These are phyloP conservation scores for Ceratocystis lukuohia DNA, from an alignment of 2,329 filamentous ascomycete species.

Conservation along the genomic window DNA sequence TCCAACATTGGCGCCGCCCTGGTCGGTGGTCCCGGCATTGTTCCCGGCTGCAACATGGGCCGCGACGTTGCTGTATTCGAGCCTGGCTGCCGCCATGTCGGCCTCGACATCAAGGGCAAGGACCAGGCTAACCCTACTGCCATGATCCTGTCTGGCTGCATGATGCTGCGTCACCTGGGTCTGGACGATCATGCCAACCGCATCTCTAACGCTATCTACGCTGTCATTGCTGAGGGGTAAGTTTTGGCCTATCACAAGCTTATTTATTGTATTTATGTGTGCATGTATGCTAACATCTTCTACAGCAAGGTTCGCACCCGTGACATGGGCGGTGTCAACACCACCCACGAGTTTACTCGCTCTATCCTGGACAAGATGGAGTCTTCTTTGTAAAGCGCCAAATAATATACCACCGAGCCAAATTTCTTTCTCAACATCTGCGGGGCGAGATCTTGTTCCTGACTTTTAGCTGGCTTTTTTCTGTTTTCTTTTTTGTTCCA, in stretches of 20 bases:
- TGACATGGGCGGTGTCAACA: slow-evolving; percentile 86
- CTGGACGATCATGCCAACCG: slow-evolving; percentile 97
- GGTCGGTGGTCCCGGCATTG: slow-evolving; percentile 90
- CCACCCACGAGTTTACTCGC: slow-evolving; percentile 88
- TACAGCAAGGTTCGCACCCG: slow-evolving; percentile 70
- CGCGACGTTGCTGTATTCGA: slow-evolving; percentile 97
- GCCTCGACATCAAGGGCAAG: slow-evolving; percentile 98
- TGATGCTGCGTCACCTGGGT: slow-evolving; percentile 93
- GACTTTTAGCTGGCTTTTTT: background rate
- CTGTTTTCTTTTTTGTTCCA: background rate
- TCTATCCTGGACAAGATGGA: slow-evolving; percentile 96
- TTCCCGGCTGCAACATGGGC: slow-evolving; percentile 99
- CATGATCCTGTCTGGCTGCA: slow-evolving; percentile 84
- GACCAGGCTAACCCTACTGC: slow-evolving; percentile 98
- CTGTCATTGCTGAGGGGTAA: slow-evolving; percentile 78
- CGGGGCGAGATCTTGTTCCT: background rate
- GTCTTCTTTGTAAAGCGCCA: slow-evolving; percentile 22
- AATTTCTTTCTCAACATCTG: background rate
- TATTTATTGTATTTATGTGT: background rate
- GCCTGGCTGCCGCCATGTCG: slow-evolving; percentile 97
- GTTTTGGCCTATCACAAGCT: slow-evolving; percentile 26
- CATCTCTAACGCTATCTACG: slow-evolving; percentile 75
- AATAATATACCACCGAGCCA: slow-evolving; percentile 1
- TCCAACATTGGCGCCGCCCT: slow-evolving; percentile 98
- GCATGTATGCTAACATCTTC: slow-evolving; percentile 29